Evolutionary conservation across 2,329 filamentous ascomycete genomes (phyloP), one percentile per base, ranked within the genome.

Genomic region (Alternaria sp.): DNA sequence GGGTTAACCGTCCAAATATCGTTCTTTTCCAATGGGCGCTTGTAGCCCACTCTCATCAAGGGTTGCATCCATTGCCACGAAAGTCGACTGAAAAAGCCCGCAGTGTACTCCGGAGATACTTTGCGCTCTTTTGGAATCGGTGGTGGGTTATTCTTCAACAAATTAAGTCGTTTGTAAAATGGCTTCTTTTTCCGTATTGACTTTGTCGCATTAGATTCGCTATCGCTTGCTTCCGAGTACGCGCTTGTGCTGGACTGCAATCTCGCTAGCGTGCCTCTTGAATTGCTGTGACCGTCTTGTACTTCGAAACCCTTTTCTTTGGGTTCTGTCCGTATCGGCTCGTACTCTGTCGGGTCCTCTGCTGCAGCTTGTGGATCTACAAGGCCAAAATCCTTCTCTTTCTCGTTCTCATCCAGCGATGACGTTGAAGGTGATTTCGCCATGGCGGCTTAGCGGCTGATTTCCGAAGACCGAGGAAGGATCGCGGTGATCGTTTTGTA

Each of bases 1-100:
- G 94, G 94, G 65, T 97, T 97, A 68, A 98, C 91, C 1, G 84
- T 81, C 90, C 93, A 98, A 58, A 99, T 88, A 76, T 99, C 95
- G 67, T 91, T 91, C 56, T 89, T 81, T 72, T 97, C 90, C 2
- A 99, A 85, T 2, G 89, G 88, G 14, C 95, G 89, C 74, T 92
- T 89, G 79, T 97, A 98, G 36, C 95, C 95, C 39, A 88, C 87
- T 7, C 64, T 65, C 94, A 98, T 98, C 56, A 98, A 75, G 1
- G 92, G 89, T 0, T 88, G 88, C 85, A 97, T 94, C 94, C 94
- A 98, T 76, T 93, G 88, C 74, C 97, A 98, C 4, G 90, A 90
- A 22, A 96, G 76, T 57, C 84, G 76, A 79, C 92, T 96, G 64
- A 95, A 85, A 72, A 93, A 89, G 2, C 86, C 81, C 5, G 94